Evolutionary conservation across 495 filamentous ascomycete genomes (phyloP), one percentile per base, ranked within the genome.

Genomic region (Hyaloscypha bicolor): DNA sequence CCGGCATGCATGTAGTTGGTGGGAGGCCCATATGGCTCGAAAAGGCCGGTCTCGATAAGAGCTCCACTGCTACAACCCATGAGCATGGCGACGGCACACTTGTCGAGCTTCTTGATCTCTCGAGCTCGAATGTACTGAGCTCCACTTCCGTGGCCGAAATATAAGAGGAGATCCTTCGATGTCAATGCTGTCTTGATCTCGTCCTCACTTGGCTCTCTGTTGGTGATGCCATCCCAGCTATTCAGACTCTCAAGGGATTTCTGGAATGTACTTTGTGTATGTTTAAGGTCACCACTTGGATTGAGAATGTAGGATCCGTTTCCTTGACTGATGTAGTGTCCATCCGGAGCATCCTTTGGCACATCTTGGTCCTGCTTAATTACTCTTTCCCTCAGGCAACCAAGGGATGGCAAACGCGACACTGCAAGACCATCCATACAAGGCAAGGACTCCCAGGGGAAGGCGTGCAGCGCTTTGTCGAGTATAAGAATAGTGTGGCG

Each of bases 91-190:
- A 95, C 90, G 32, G 92, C 93, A 70, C 90, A 91, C 35, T 83
- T 85, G 2, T 91, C 87, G 9, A 99, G 82, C 57, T 87, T 86
- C 62, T 90, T 90, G 69, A 98, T 85, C 1, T 91, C 92, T 33
- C 89, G 83, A 0, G 88, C 87, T 31, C 93, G 88, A 63, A 97
- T 93, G 76, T 94, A 99, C 75, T 97, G 94, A 30, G 92, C 90
- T n/a, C 94, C 95, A 70, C 90, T 93, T 57, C 95, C 95, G 76
- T 99, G 95, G 19, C 95, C 95, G 71, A 97, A 98, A 78, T 99
- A 99, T 30, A 99, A 80, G 60, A 96, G 85, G 0, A 97, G 74
- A 64, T 90, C 86, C 19, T 84, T 85, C 0, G 80, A 72, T 29
- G 86, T 77, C 0, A 97, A 82, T 0, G 80, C 82, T 0, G 76